Conservation (phyloP, 2,329 filamentous ascomycete genomes). For the Ophiostoma novo-ulmi region DNA sequence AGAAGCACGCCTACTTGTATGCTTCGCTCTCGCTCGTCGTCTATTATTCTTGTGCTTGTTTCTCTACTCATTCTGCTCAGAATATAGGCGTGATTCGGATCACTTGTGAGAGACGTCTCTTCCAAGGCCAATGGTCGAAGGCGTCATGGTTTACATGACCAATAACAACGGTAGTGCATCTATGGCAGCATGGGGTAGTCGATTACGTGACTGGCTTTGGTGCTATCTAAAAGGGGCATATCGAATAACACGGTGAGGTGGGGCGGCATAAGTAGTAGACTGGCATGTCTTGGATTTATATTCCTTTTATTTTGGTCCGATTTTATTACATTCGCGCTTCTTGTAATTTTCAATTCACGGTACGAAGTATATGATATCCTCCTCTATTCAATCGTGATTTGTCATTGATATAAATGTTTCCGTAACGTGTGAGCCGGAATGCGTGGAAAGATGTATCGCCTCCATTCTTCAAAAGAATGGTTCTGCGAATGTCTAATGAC, state of each 20-base stretch:
- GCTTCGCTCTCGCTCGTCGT: not conserved
- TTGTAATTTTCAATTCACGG: not conserved
- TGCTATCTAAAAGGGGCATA: not conserved
- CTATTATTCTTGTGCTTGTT: not conserved
- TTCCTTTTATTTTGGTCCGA: not conserved
- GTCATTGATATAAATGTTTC: not conserved
- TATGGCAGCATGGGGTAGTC: conserved; percentile 8
- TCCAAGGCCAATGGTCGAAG: not conserved
- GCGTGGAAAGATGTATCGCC: no score
- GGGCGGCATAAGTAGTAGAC: not conserved
- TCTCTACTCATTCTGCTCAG: not conserved
- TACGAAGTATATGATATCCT: not conserved
- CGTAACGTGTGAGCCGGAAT: no score
- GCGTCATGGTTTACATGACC: conserved; percentile 10
- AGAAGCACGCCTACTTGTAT: not conserved
- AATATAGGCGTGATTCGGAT: not conserved
- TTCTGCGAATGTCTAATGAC: no score
- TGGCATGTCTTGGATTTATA: not conserved
- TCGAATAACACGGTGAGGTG: conserved; percentile 1
- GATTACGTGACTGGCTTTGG: conserved; percentile 10
- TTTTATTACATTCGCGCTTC: not conserved
- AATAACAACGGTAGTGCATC: not conserved
- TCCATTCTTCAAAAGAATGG: no score
- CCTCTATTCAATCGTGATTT: not conserved
- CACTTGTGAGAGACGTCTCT: not conserved